phyloP scores from a whole-genome alignment of 305 asterid genomes.

The Fraxinus greggii region DNA sequence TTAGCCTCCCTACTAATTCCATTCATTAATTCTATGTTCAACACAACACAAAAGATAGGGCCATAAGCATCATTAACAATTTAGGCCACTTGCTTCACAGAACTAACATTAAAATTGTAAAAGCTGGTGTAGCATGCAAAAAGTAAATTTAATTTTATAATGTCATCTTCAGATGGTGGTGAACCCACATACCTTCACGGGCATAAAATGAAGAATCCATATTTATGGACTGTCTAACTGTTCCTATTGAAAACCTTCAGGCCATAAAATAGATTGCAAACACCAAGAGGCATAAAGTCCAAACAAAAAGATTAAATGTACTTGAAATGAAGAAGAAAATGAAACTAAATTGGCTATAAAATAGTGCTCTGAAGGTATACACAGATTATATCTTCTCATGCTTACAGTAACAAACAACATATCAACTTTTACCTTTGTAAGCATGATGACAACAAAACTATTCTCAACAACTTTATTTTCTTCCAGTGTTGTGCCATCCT shows the following conservation, averaged over 20 bases:
- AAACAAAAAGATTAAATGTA: background rate
- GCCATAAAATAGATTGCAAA: background rate
- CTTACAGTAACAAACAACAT: background rate
- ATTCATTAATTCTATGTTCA: background rate
- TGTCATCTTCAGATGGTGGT: background rate
- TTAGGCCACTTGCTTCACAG: background rate
- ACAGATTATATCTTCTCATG: slow-evolving; percentile 2
- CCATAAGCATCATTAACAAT: background rate
- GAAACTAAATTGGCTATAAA: background rate
- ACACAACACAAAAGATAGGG: background rate
- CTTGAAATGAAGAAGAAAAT: background rate
- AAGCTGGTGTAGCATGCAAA: background rate
- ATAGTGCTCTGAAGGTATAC: background rate
- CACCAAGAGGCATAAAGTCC: background rate
- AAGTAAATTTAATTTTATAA: background rate
- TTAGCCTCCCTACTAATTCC: background rate
- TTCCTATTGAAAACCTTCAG: background rate
- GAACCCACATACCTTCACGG: background rate
- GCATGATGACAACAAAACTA: slow-evolving; percentile 71
- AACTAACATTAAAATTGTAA: background rate
- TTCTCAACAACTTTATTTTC: slow-evolving; percentile 73
- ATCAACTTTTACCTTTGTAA: slow-evolving; percentile 51
- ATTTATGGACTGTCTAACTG: background rate
- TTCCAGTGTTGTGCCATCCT: slow-evolving; percentile 70
- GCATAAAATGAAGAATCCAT: background rate